Conservation (phyloP, 2,329 filamentous ascomycete species). For the Colletotrichum truncatum region DNA sequence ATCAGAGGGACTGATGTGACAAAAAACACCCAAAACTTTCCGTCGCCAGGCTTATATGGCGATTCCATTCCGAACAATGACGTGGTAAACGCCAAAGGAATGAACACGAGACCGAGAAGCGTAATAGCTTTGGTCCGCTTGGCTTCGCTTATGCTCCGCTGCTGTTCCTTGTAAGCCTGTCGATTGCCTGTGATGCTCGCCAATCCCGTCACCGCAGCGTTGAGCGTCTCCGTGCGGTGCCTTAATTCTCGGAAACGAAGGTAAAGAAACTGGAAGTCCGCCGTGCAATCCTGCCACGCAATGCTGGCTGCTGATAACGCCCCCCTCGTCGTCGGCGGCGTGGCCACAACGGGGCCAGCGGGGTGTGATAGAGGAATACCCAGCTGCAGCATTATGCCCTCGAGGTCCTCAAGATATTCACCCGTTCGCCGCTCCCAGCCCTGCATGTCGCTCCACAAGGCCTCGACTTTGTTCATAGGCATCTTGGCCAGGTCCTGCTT, state of each 20-base stretch:
- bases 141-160: slow-evolving; percentile 36
- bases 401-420: slow-evolving; percentile 37
- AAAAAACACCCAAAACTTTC: slow-evolving; percentile 34
- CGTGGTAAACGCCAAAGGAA: slow-evolving; percentile 34
- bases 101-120: slow-evolving; percentile 35
- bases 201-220: slow-evolving; percentile 35
- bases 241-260: slow-evolving; percentile 34
- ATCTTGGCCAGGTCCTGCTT: slow-evolving; percentile 35
- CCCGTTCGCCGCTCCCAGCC: slow-evolving; percentile 37
- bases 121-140: slow-evolving; percentile 36
- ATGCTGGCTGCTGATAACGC: background rate
- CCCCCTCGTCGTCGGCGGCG: background rate
- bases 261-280: slow-evolving; percentile 35
- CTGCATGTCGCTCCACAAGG: slow-evolving; percentile 38
- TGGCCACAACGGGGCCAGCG: background rate
- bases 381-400: slow-evolving; percentile 37
- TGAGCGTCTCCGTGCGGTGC: slow-evolving; percentile 34
- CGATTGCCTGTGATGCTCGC: slow-evolving; percentile 37
- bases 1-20: slow-evolving; percentile 33
- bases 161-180: slow-evolving; percentile 34
- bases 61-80: slow-evolving; percentile 35
- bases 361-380: slow-evolving; percentile 33
- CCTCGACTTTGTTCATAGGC: slow-evolving; percentile 34
- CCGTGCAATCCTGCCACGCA: slow-evolving; percentile 30
- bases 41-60: slow-evolving; percentile 32